Evolutionary conservation across 2,329 filamentous ascomycete species (phyloP).

Genomic region (Trichoderma koningiopsis): DNA sequence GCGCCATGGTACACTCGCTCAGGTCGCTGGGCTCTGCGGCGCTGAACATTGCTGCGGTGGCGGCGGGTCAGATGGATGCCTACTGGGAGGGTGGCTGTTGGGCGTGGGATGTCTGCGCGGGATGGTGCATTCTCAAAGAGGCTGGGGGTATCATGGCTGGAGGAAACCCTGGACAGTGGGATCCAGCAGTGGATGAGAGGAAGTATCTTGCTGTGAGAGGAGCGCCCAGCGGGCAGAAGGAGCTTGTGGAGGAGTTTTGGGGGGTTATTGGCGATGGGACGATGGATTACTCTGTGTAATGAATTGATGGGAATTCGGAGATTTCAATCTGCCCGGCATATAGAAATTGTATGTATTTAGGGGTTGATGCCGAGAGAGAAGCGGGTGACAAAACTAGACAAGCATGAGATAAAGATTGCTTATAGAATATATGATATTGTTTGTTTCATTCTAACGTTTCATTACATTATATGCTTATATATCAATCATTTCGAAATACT

Average conservation of each 20-base stretch:
- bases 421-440: not conserved
- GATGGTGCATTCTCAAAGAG: constrained; percentile 74
- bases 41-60: constrained; percentile 72
- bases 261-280: constrained; percentile 55
- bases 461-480: constrained; percentile 5
- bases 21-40: constrained; percentile 73
- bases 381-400: not conserved
- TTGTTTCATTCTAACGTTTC: not conserved
- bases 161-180: constrained; percentile 74
- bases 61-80: constrained; percentile 68
- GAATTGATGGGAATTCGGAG: not conserved
- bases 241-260: constrained; percentile 68
- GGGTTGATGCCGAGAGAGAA: not conserved
- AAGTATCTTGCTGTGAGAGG: constrained; percentile 65
- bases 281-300: constrained; percentile 48
- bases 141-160: constrained; percentile 73
- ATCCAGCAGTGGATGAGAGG: constrained; percentile 59
- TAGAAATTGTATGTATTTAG: not conserved
- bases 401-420: not conserved
- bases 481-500: not conserved
- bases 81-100: constrained; percentile 87
- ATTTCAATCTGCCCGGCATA: not conserved
- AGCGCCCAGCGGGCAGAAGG: constrained; percentile 60
- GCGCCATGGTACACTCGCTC: constrained; percentile 75
- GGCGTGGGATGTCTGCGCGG: constrained; percentile 84